Conservation (phyloP, 225 moss, liverwort and hornwort genomes). For the Pleurozium schreberi region DNA sequence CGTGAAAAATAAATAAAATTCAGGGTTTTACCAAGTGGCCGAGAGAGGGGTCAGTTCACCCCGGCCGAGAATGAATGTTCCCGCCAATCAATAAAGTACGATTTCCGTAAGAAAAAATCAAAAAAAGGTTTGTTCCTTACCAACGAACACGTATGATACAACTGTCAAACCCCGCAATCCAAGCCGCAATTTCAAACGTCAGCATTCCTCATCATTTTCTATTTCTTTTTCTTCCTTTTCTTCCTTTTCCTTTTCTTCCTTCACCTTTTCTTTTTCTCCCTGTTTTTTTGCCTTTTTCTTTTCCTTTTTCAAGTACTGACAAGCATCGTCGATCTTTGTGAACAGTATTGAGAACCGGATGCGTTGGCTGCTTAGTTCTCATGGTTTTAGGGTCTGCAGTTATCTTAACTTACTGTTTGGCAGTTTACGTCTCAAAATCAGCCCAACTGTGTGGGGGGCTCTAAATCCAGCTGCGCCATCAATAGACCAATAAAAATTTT, state of each 20-base stretch:
- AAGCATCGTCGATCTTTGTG: background rate
- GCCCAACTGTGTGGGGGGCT: background rate
- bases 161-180: background rate
- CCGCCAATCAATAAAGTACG: no score
- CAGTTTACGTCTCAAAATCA: background rate
- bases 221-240: background rate
- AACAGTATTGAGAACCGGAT: background rate
- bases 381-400: background rate
- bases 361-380: background rate
- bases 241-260: no score
- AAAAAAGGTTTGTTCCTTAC: background rate
- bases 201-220: no score
- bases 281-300: no score
- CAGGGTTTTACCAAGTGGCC: no score
- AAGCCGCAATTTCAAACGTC: background rate
- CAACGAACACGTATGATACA: background rate
- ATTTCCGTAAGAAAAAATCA: no score
- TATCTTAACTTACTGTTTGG: background rate
- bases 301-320: background rate
- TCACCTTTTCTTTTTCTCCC: no score
- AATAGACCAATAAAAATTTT: no score
- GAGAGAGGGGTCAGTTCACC: no score
- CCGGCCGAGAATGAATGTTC: no score
- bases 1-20: no score
- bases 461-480: background rate